Evolutionary conservation across 257 asterid species (phyloP), one percentile per base, ranked within the genome.

Genomic region (Salvia hispanica): DNA sequence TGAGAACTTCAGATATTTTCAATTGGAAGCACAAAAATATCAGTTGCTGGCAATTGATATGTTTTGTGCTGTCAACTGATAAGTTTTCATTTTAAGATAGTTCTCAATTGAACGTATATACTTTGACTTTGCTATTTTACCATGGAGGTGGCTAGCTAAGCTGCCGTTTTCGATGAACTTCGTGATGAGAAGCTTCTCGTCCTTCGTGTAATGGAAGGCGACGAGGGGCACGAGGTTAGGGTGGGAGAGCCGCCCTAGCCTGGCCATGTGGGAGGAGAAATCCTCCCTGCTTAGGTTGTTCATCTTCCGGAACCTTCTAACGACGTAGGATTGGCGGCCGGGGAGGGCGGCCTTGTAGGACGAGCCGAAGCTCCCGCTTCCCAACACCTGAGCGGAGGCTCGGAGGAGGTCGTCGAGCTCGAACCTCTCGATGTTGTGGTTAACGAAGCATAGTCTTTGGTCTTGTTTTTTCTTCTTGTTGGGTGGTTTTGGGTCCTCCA

Each of bases 291-390:
- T 82, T 21, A 73, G 69, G 31, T 64, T 72, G 59, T 57, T 83
- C 95, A 84, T 83, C 43, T 77, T 74, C 34, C 68, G 65, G 69
- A 86, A 86, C 57, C 92, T 77, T 70, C 80, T 78, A 28, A 89
- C 96, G 9, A 79, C 96, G 40, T 84, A 62, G 3, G 71, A 42
- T n/a, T 37, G 66, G 1, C 88, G 88, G 44, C 68, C 64, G 5
- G 44, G 25, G 59, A 89, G 68, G 57, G 74, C 76, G 1, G 95
- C 95, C 70, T 81, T 89, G 69, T 89, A 89, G 45, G 92, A 80
- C 15, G 91, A 84, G 1, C 96, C 96, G 59, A 85, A 81, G 79
- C 81, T 81, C 28, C 90, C 96, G 67, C 86, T 81, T 3, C 95
- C 96, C 60, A 89, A 53, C 0, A 83, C 86, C 45, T 86, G 77